These are phyloP conservation scores for Ogataea hybrid DNA, from an alignment of 1,139 yeast genomes.

Conservation along the genomic window DNA sequence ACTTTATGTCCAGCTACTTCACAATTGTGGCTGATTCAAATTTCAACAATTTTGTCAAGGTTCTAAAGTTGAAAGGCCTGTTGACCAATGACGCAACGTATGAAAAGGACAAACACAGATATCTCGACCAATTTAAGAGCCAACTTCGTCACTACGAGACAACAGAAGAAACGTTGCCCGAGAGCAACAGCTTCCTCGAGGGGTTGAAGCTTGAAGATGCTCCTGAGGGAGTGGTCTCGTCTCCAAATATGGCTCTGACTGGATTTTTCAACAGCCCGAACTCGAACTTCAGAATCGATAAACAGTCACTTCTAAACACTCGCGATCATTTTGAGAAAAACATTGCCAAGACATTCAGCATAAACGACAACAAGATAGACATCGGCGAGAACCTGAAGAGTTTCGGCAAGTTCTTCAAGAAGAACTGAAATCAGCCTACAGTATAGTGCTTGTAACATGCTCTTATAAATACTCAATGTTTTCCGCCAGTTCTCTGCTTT, in stretches of 20 bases:
- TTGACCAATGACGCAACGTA: slow-evolving; percentile 27
- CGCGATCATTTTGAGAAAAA: slow-evolving; percentile 34
- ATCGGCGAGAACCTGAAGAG: slow-evolving; percentile 33
- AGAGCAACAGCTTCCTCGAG: slow-evolving; percentile 29
- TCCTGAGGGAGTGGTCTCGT: slow-evolving; percentile 10
- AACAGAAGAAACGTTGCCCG: slow-evolving; percentile 23
- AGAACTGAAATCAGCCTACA: slow-evolving; percentile 10
- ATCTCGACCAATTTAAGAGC: slow-evolving; percentile 57
- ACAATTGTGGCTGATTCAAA: slow-evolving; percentile 66
- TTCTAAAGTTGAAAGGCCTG: slow-evolving; percentile 63
- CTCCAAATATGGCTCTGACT: slow-evolving; percentile 16
- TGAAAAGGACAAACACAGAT: slow-evolving; percentile 45
- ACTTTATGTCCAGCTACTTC: slow-evolving; percentile 65
- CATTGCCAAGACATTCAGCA: slow-evolving; percentile 31
- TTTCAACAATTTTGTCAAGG: slow-evolving; percentile 58
- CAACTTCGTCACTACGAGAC: slow-evolving; percentile 52
- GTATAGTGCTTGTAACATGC: slow-evolving; percentile 2
- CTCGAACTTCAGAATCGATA: slow-evolving; percentile 26
- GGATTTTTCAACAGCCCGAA: slow-evolving; percentile 27
- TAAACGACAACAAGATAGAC: slow-evolving; percentile 30
- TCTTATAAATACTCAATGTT: slow-evolving; percentile 35
- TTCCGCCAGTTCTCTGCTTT: slow-evolving; percentile 56
- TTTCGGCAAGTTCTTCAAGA: slow-evolving; percentile 34
- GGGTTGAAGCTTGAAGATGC: slow-evolving; percentile 18
- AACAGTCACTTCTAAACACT: slow-evolving; percentile 26